Conservation (phyloP, 768 basidiomycete genomes). For the Floccularia luteovirens region DNA sequence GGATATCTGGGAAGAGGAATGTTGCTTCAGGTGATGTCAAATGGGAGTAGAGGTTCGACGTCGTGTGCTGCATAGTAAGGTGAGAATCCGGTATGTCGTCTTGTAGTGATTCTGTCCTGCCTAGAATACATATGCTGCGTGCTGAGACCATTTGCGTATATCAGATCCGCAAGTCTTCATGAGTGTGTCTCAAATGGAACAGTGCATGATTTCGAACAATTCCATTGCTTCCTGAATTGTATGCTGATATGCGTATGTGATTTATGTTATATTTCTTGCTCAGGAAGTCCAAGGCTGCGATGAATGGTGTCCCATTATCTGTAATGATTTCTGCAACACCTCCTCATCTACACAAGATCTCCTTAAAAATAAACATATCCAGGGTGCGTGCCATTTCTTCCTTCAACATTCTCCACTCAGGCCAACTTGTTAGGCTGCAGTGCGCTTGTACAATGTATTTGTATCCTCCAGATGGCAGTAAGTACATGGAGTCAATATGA, state of each 20-base stretch:
- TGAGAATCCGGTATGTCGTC: slow-evolving; percentile 18
- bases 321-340: slow-evolving; percentile 26
- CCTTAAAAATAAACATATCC: slow-evolving; percentile 15
- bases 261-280: slow-evolving; percentile 14
- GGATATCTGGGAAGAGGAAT: slow-evolving; percentile 15
- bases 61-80: slow-evolving; percentile 23
- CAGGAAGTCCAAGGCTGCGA: slow-evolving; percentile 10
- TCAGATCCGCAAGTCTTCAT: slow-evolving; percentile 24
- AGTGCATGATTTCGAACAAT: slow-evolving; percentile 12
- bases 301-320: slow-evolving; percentile 25
- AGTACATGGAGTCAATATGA: slow-evolving; percentile 15
- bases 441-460: slow-evolving; percentile 16
- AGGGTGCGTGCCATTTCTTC: slow-evolving; percentile 12
- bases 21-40: slow-evolving; percentile 23
- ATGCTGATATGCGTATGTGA: slow-evolving; percentile 13
- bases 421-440: slow-evolving; percentile 10
- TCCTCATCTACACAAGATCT: slow-evolving; percentile 30
- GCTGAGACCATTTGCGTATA: slow-evolving; percentile 19
- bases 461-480: slow-evolving; percentile 11
- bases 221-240: slow-evolving; percentile 15
- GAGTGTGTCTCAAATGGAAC: slow-evolving; percentile 22
- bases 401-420: slow-evolving; percentile 13
- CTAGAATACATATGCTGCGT: slow-evolving; percentile 22
- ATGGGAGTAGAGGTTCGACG: slow-evolving; percentile 19
- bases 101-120: slow-evolving; percentile 23